Evolutionary conservation across 2,329 filamentous ascomycete species (phyloP).

Genomic region (Epichloe aotearoae): DNA sequence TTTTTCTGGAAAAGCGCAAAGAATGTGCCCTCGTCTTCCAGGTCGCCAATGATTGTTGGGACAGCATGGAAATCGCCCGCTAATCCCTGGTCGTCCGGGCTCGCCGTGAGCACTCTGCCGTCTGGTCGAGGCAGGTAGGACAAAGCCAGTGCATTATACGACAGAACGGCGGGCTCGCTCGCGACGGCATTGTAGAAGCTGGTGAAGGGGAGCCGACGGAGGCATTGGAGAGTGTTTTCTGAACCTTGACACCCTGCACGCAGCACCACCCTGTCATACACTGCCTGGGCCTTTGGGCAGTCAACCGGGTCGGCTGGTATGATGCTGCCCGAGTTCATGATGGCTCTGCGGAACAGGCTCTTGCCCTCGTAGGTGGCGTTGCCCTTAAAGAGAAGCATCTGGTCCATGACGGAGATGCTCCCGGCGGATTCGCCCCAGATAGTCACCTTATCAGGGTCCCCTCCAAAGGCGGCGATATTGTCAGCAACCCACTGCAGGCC

Average conservation of each 20-base stretch:
- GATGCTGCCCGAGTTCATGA: conserved; percentile 26
- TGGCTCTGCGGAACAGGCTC: conserved; percentile 3
- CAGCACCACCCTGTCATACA: not conserved
- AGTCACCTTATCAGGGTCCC: conserved; percentile 46
- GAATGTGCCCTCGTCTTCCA: conserved; percentile 1
- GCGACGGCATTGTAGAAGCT: conserved; percentile 25
- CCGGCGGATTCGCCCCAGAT: conserved; percentile 46
- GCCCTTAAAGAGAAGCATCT: conserved; percentile 48
- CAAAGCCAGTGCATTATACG: not conserved
- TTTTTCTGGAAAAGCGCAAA: not conserved
- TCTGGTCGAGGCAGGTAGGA: conserved; percentile 17
- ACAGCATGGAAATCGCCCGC: conserved; percentile 47
- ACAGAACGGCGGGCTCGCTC: conserved; percentile 7
- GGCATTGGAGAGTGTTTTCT: conserved; percentile 26
- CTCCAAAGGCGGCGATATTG: conserved; percentile 49
- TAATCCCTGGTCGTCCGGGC: conserved; percentile 13
- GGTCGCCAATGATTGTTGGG: conserved; percentile 1
- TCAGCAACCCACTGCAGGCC: conserved; percentile 47
- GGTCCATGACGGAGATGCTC: conserved; percentile 37
- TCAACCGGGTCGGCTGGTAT: conserved; percentile 20
- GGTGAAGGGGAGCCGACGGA: conserved; percentile 34
- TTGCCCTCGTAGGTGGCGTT: conserved; percentile 29
- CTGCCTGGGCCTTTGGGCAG: not conserved
- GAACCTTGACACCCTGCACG: not conserved
- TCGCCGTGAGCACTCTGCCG: not conserved